A percentile compares a stretch with the other conserved stretches of the same genome.
Conservation (phyloP, 805 yeast genomes). For the Hanseniaspora pseudoguilliermondii region DNA sequence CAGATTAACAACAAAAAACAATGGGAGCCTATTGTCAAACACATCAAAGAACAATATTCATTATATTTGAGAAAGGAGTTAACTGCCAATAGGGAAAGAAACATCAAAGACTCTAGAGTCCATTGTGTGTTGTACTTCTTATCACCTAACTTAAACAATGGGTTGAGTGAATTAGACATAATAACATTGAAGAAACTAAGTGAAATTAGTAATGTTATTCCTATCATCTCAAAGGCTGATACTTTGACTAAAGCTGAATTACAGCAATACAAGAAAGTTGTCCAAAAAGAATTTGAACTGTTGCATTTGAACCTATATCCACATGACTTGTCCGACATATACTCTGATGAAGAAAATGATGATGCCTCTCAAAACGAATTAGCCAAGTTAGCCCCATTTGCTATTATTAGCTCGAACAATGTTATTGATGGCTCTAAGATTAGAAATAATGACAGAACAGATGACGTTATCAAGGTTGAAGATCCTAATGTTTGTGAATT, state of each 20-base stretch:
- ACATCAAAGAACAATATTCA: constrained; percentile 90
- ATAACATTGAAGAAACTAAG: constrained; percentile 70
- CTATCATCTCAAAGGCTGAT: constrained; percentile 90
- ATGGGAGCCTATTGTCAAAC: constrained; percentile 92
- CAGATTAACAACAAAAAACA: constrained; percentile 88
- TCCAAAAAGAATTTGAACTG: constrained; percentile 63
- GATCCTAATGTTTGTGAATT: constrained; percentile 94
- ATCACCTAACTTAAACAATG: constrained; percentile 70
- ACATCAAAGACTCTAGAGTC: constrained; percentile 76
- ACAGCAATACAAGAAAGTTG: constrained; percentile 55
- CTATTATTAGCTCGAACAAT: constrained; percentile 64
- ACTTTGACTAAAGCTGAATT: constrained; percentile 79
- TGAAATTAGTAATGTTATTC: constrained; percentile 87
- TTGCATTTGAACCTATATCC: constrained; percentile 76
- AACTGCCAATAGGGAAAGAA: constrained; percentile 81
- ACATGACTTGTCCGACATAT: constrained; percentile 36
- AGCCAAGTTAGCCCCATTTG: constrained; percentile 76
- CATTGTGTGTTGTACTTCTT: constrained; percentile 87
- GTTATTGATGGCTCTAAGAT: constrained; percentile 41
- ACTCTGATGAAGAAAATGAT: constrained; percentile 43
- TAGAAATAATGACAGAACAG: constrained; percentile 85
- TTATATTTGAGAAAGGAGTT: constrained; percentile 83
- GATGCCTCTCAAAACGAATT: constrained; percentile 67
- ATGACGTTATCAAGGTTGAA: constrained; percentile 70
- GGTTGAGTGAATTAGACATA: constrained; percentile 73